A percentile compares a stretch with the other conserved stretches of the same genome.
Evolutionary conservation across 2,329 filamentous ascomycete species (phyloP).

Genomic region (Escovopsis sp.): DNA sequence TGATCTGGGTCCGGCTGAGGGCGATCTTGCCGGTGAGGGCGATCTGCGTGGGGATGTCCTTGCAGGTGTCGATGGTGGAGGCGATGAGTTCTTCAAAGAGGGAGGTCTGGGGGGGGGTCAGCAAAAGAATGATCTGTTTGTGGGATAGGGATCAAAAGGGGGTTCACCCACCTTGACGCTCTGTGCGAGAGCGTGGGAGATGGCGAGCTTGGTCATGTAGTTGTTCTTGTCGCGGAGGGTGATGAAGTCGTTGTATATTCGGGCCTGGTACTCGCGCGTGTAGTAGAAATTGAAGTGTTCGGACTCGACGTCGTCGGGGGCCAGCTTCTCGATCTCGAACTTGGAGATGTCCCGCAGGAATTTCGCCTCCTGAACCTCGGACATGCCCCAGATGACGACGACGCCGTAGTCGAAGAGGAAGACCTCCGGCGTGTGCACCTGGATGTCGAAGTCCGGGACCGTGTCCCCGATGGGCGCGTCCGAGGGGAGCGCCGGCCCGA

Average conservation of each 20-base stretch:
- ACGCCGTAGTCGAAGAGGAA: slow-evolving; percentile 97
- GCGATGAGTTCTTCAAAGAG: slow-evolving; percentile 92
- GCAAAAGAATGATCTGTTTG: background rate
- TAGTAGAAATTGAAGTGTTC: slow-evolving; percentile 99
- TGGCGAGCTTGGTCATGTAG: slow-evolving; percentile 96
- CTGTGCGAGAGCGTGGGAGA: slow-evolving; percentile 88
- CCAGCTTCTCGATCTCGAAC: slow-evolving; percentile 83
- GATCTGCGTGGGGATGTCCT: slow-evolving; percentile 85
- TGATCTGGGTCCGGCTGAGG: slow-evolving; percentile 78
- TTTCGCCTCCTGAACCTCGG: slow-evolving; percentile 68
- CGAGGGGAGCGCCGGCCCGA: slow-evolving; percentile 20
- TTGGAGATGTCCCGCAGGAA: slow-evolving; percentile 90
- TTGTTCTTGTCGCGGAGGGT: slow-evolving; percentile 84
- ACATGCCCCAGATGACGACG: slow-evolving; percentile 98
- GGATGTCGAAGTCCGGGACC: slow-evolving; percentile 64
- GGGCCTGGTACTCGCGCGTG: slow-evolving; percentile 89
- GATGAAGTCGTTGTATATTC: slow-evolving; percentile 99
- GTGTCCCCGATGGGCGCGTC: slow-evolving; percentile 25
- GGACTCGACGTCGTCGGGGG: slow-evolving; percentile 77
- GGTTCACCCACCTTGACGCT: slow-evolving; percentile 60
- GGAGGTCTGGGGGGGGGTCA: slow-evolving; percentile 47
- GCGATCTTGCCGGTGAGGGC: slow-evolving; percentile 84
- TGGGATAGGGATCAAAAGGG: background rate
- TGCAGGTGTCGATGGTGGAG: slow-evolving; percentile 83
- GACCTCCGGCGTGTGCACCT: slow-evolving; percentile 82